Percentiles rank a stretch among this genome's conserved stretches.
Conservation (phyloP, 169 alveolate genomes). For the Eimeria sp. region DNA sequence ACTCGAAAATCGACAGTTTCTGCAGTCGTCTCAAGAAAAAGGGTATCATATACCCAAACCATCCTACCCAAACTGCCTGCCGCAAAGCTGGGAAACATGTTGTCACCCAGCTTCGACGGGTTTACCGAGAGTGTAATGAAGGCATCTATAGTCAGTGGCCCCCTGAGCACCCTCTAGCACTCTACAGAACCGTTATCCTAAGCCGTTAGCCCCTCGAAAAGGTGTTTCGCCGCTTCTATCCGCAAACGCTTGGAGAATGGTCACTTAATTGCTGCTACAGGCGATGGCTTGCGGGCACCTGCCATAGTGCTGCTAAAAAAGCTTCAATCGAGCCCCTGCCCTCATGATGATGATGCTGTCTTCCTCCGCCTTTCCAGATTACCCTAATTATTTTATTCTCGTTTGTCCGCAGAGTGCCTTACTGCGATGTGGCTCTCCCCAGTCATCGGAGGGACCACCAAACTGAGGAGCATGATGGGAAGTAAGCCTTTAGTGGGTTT, state of each 20-base stretch:
- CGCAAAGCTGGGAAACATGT: slow-evolving; percentile 39
- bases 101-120: slow-evolving; percentile 5
- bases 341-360: not conserved
- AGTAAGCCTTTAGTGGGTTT: not conserved
- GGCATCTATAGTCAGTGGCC: slow-evolving; percentile 23
- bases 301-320: not conserved
- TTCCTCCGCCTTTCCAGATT: not conserved
- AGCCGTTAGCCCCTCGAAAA: not conserved
- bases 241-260: not conserved
- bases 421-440: slow-evolving; percentile 20
- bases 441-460: slow-evolving; percentile 33
- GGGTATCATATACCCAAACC: slow-evolving; percentile 4
- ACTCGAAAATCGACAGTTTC: not conserved
- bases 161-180: not conserved
- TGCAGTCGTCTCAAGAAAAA: not conserved
- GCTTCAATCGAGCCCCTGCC: not conserved
- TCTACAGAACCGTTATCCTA: not conserved
- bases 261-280: not conserved
- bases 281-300: not conserved
- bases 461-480: slow-evolving; percentile 19
- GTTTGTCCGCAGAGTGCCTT: slow-evolving; percentile 40
- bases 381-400: not conserved
- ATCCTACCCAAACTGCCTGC: slow-evolving; percentile 52
- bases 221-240: no score
- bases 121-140: not conserved